These are phyloP conservation scores for Paraconiothyrium brasiliense DNA, from an alignment of 2,329 filamentous ascomycete genomes.

Conservation along the genomic window DNA sequence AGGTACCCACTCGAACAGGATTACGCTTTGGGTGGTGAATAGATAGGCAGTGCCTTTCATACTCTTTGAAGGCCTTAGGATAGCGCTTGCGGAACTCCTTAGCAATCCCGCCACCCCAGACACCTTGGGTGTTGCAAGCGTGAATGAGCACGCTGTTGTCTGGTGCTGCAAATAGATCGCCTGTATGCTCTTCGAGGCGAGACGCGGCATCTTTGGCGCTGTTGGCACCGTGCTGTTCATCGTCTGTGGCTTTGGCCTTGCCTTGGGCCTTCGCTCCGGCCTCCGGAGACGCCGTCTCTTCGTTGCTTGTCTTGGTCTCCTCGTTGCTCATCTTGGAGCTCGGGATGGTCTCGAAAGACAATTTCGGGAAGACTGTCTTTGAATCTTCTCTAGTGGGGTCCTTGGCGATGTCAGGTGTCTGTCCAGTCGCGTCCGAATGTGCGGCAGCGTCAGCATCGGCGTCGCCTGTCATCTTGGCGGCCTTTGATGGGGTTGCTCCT, in stretches of 20 bases:
- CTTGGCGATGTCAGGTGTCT: neutral
- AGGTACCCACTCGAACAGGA: slow-evolving; percentile 54
- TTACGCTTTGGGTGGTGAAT: slow-evolving; percentile 31
- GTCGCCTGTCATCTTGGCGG: neutral
- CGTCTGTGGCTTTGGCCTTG: neutral
- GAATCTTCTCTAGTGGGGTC: neutral
- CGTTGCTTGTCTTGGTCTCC: neutral
- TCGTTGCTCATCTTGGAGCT: neutral
- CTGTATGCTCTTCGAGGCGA: slow-evolving; percentile 40
- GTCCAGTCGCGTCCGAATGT: neutral
- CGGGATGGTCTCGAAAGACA: neutral
- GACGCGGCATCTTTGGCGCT: neutral
- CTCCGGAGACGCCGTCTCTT: neutral
- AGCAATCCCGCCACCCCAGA: slow-evolving; percentile 69
- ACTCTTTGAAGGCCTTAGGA: slow-evolving; percentile 60
- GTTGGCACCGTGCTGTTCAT: neutral
- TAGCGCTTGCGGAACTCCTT: slow-evolving; percentile 60
- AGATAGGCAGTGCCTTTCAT: slow-evolving; percentile 58
- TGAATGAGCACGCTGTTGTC: slow-evolving; percentile 63
- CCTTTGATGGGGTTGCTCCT: neutral
- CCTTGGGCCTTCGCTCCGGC: neutral
- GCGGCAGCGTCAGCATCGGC: neutral
- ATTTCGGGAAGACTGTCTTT: neutral
- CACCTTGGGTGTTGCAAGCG: slow-evolving; percentile 67
- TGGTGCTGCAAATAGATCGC: slow-evolving; percentile 64